phyloP scores from a whole-genome alignment of 2,329 filamentous ascomycete species.

The Pezicula rhizophila region DNA sequence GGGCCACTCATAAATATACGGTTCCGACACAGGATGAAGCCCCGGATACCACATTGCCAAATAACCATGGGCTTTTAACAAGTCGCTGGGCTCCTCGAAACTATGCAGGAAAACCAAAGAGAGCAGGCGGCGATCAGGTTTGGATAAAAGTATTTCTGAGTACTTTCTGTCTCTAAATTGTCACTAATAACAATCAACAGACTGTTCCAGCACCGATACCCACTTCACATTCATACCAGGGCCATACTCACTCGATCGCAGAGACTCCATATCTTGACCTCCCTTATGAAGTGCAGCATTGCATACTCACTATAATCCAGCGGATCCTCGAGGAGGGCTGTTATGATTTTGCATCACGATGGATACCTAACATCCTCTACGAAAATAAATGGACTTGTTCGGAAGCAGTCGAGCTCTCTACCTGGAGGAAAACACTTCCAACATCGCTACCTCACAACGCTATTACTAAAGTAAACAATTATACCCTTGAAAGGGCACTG shows the following conservation, averaged over 20 bases:
- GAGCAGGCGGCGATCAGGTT: constrained; percentile 9
- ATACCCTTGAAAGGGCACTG: constrained; percentile 15
- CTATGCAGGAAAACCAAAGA: neutral
- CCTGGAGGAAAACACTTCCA: constrained; percentile 21
- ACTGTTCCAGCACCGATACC: neutral
- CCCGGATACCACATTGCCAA: neutral
- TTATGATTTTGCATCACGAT: constrained; percentile 23
- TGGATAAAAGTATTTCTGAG: constrained; percentile 17
- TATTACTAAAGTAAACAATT: constrained; percentile 12
- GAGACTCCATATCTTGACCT: constrained; percentile 18
- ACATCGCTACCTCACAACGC: constrained; percentile 14
- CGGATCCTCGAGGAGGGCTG: constrained; percentile 26
- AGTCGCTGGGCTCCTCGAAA: constrained; percentile 24
- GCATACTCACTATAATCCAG: constrained; percentile 25
- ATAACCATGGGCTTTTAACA: constrained; percentile 9
- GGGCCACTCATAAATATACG: neutral
- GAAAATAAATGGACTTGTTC: constrained; percentile 22
- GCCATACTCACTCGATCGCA: neutral
- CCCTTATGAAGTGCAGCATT: constrained; percentile 29
- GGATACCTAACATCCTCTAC: constrained; percentile 20
- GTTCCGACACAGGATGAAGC: neutral
- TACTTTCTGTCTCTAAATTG: neutral
- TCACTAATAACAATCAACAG: neutral
- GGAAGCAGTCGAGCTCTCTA: constrained; percentile 24
- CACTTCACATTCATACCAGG: neutral